Evolutionary conservation across 164 flowering plant species (phyloP), one percentile per base, ranked within the genome.

Genomic region (Vitis riparia): DNA sequence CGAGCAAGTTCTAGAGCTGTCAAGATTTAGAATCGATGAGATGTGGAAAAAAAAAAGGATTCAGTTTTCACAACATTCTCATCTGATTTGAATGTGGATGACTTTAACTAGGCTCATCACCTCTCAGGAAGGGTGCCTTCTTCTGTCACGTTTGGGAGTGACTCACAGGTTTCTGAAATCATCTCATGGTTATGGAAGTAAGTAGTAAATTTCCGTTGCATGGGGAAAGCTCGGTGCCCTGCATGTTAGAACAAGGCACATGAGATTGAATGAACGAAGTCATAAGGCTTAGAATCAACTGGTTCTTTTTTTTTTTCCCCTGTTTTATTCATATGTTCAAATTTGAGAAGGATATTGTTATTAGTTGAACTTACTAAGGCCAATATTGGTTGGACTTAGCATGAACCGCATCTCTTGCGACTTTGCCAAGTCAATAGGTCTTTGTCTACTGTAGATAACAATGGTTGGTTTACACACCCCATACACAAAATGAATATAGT

Each of bases 381-480:
- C 47, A 62, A 73, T 55, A 71, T 78, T 78, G 4, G 78, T 66
- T 55, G 79, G 75, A 59, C 68, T 81, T 15, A 88, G 81, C 67
- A 82, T 66, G 82, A 78, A 83, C 55, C 89, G 84, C 85, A 88
- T 84, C 68, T 88, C 88, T 73, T 88, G 88, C 13, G 91, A 88
- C 67, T 65, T 78, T 57, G 91, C 85, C 78, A 86, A 70, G 71
- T 88, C 91, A 57, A 88, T 71, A 6, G 91, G 88, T 66, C 91
- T 85, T 69, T 88, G 81, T 74, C 75, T 81, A 60, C 91, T 88
- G 83, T 29, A 58, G 56, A 73, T 12, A 11, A 73, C 32, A 70
- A 72, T 9, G 56, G 11, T 56, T 37, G 11, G n/a, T 1, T 64
- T 9, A 32, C 15, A 51, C 0, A 44, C 11, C 30, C 27, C 6